A percentile compares a stretch with the other conserved stretches of the same genome.
Conservation (phyloP, 208 protist genomes). For the Wallacemonas sp. region DNA sequence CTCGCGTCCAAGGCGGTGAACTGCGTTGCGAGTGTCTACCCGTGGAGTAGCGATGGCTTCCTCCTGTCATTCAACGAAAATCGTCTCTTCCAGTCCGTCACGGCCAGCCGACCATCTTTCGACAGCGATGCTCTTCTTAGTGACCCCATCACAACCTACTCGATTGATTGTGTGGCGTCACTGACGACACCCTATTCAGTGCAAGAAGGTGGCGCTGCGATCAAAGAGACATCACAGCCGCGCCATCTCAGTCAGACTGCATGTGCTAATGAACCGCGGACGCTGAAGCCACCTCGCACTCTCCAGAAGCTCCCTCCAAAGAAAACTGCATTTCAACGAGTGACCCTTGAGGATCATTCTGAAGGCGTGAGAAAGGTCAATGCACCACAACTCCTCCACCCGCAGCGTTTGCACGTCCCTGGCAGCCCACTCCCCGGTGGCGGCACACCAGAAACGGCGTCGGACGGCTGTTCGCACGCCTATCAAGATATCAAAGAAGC, state of each 20-base stretch:
- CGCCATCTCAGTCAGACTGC: neutral
- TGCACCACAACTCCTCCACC: neutral
- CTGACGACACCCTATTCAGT: too few relatives aligned
- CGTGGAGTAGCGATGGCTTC: slow-evolving; percentile 48
- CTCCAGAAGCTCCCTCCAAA: neutral
- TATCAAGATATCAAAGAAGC: neutral
- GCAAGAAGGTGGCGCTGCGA: neutral
- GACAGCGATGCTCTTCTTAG: neutral
- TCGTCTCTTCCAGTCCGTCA: slow-evolving; percentile 17
- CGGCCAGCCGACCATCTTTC: neutral
- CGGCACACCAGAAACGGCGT: neutral
- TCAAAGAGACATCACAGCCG: neutral
- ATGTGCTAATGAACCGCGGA: too few relatives aligned
- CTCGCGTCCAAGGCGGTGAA: slow-evolving; percentile 45
- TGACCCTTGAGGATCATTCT: neutral
- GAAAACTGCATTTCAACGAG: slow-evolving; percentile 1
- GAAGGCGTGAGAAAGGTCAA: neutral
- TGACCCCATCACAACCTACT: too few relatives aligned
- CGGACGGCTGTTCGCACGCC: neutral
- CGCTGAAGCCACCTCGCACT: neutral
- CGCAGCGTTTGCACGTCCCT: neutral
- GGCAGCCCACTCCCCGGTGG: slow-evolving; percentile 8
- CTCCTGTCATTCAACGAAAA: slow-evolving; percentile 42
- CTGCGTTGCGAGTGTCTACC: slow-evolving; percentile 44
- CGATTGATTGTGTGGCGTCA: too few relatives aligned